phyloP scores from a whole-genome alignment of 164 flowering plant genomes.

The Kalanchoe fedtschenkoi region DNA sequence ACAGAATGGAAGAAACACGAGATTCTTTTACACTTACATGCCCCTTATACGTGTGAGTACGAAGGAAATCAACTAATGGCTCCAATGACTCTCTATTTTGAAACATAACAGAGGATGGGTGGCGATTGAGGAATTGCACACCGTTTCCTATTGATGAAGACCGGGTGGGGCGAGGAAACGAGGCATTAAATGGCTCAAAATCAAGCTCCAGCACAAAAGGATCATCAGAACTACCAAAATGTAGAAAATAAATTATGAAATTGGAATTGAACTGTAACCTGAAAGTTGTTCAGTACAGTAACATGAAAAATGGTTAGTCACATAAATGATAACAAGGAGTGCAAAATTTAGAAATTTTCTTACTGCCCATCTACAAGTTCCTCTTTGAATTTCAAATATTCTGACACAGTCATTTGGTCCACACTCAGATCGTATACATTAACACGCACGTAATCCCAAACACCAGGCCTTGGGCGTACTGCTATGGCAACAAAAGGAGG shows the following conservation, averaged over 20 bases:
- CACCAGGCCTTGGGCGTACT: slow-evolving; percentile 91
- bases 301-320: no score
- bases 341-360: slow-evolving; percentile 11
- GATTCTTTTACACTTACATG: slow-evolving; percentile 39
- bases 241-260: not conserved
- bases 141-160: slow-evolving; percentile 93
- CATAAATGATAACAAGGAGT: not conserved
- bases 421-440: slow-evolving; percentile 73
- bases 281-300: no score
- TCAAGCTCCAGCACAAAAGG: slow-evolving; percentile 70
- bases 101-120: slow-evolving; percentile 84
- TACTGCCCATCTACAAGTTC: slow-evolving; percentile 64
- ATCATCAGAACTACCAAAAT: slow-evolving; percentile 27
- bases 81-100: slow-evolving; percentile 73
- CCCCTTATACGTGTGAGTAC: slow-evolving; percentile 70
- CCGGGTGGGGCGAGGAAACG: slow-evolving; percentile 67
- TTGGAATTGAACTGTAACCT: not conserved
- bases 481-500: slow-evolving; percentile 96
- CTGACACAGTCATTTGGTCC: slow-evolving; percentile 71
- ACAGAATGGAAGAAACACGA: not conserved
- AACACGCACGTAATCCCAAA: slow-evolving; percentile 96
- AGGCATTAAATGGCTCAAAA: slow-evolving; percentile 87
- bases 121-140: slow-evolving; percentile 93
- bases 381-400: slow-evolving; percentile 79
- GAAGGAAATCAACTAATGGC: slow-evolving; percentile 83